phyloP scores from a whole-genome alignment of 2,329 filamentous ascomycete species.

The Sclerotinia sclerotiorum region DNA sequence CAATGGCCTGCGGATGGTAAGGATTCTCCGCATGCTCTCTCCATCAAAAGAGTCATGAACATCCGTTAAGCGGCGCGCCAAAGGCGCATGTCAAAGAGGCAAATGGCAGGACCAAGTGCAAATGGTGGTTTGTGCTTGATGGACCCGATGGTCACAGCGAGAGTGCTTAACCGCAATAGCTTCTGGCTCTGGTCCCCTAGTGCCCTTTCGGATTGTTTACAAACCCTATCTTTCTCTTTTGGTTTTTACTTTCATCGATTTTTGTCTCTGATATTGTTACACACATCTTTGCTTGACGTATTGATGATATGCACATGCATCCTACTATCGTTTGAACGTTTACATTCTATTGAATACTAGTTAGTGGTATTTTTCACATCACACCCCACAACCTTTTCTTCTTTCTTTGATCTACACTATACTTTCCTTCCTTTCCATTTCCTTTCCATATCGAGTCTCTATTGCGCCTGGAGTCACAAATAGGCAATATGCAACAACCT shows the following conservation, averaged over 20 bases:
- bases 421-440: constrained; percentile 1
- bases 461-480: neutral
- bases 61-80: neutral
- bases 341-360: constrained; percentile 4
- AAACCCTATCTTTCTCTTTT: neutral
- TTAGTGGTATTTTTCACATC: neutral
- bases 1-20: neutral
- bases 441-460: neutral
- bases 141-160: constrained; percentile 6
- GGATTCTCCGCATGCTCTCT: constrained; percentile 7
- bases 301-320: constrained; percentile 1
- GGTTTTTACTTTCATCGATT: neutral
- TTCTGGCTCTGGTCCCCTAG: neutral
- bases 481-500: constrained; percentile 31
- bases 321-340: neutral
- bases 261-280: neutral
- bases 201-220: neutral
- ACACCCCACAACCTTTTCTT: neutral
- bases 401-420: neutral
- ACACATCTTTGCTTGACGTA: constrained; percentile 13
- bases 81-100: neutral
- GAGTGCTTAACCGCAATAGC: constrained; percentile 4
- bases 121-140: neutral
- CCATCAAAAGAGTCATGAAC: neutral
- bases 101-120: constrained; percentile 1